Percentiles rank a stretch among this genome's conserved stretches.
Conservation (phyloP, 768 basidiomycete genomes). For the Leccinum truebloodii region DNA sequence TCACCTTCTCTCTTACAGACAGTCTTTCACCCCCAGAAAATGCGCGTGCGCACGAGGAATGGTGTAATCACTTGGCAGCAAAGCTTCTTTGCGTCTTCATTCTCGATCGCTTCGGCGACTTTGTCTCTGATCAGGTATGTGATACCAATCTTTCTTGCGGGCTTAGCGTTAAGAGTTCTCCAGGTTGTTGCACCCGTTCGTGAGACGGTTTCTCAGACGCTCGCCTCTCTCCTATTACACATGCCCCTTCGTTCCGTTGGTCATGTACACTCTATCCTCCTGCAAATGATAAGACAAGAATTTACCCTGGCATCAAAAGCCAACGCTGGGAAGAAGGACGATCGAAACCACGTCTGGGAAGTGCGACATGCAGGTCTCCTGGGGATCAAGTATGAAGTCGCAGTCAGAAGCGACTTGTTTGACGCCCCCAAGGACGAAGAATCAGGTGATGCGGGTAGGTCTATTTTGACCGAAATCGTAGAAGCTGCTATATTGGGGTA, state of each 20-base stretch:
- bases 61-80: slow-evolving; percentile 88
- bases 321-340: slow-evolving; percentile 35
- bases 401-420: slow-evolving; percentile 86
- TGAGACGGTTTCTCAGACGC: slow-evolving; percentile 92
- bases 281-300: slow-evolving; percentile 94
- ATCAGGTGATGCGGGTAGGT: slow-evolving; percentile 44
- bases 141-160: not conserved
- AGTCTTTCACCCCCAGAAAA: slow-evolving; percentile 57
- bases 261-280: slow-evolving; percentile 79
- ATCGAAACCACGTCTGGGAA: slow-evolving; percentile 82
- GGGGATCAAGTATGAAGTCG: slow-evolving; percentile 97
- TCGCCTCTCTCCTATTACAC: slow-evolving; percentile 85
- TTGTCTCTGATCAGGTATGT: slow-evolving; percentile 83
- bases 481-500: slow-evolving; percentile 92
- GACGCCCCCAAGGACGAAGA: slow-evolving; percentile 37
- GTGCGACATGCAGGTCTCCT: slow-evolving; percentile 96
- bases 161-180: slow-evolving; percentile 1
- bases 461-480: slow-evolving; percentile 78
- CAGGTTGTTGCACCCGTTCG: slow-evolving; percentile 93
- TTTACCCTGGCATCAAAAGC: slow-evolving; percentile 50
- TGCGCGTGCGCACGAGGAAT: slow-evolving; percentile 68
- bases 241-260: slow-evolving; percentile 81
- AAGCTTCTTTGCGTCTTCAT: slow-evolving; percentile 89
- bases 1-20: slow-evolving; percentile 39
- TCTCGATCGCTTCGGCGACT: slow-evolving; percentile 97